Evolutionary conservation across 1,284 basidiomycete species (phyloP).

Genomic region (Afroboletus lepidellus): DNA sequence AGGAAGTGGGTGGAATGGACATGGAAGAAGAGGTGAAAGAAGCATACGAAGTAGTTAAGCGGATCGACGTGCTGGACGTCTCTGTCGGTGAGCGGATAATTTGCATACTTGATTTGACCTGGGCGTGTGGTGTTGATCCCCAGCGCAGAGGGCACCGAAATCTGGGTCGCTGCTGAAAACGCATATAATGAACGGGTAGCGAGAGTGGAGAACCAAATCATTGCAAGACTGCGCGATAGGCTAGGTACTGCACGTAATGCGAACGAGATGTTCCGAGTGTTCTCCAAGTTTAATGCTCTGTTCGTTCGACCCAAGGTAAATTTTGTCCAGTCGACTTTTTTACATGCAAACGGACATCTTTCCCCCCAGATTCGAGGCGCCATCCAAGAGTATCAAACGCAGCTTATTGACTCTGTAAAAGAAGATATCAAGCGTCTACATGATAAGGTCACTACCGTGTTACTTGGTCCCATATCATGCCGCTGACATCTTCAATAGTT

Average conservation of each 20-base stretch:
- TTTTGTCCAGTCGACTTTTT: not conserved
- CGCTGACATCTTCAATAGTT: constrained; percentile 49
- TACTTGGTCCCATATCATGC: constrained; percentile 2
- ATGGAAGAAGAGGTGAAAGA: constrained; percentile 98
- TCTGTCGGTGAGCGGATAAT: constrained; percentile 61
- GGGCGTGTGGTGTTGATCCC: constrained; percentile 1
- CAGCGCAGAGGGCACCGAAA: constrained; percentile 87
- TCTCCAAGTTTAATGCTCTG: constrained; percentile 97
- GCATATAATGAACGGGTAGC: constrained; percentile 98
- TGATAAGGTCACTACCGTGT: constrained; percentile 65
- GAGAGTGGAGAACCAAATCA: constrained; percentile 97
- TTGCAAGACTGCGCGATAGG: constrained; percentile 87
- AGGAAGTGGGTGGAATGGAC: constrained; percentile 81
- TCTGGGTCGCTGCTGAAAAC: constrained; percentile 95
- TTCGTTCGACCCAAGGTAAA: constrained; percentile 96
- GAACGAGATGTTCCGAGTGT: constrained; percentile 99
- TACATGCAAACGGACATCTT: not conserved
- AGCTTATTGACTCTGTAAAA: constrained; percentile 96
- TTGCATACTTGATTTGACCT: not conserved
- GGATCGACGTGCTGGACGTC: constrained; percentile 95
- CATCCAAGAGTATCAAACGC: constrained; percentile 98
- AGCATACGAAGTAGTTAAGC: constrained; percentile 93
- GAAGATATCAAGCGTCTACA: constrained; percentile 95
- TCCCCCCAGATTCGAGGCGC: constrained; percentile 83
- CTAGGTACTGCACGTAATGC: constrained; percentile 96